Base-by-base conservation (phyloP, 1,284 basidiomycete species). In the Inonotus hispidus region DNA sequence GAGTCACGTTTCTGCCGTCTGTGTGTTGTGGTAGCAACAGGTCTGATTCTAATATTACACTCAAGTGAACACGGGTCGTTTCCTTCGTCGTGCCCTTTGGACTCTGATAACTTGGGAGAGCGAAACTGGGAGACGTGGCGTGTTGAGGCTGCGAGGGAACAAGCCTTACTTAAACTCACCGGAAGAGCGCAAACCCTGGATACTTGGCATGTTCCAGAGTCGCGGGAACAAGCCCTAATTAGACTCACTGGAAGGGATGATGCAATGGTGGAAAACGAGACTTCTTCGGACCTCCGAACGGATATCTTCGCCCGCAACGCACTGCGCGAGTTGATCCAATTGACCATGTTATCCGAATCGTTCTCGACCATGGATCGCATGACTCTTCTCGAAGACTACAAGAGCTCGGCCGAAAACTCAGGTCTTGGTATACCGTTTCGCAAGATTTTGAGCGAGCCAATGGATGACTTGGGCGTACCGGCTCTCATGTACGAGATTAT, bases 401-500 rank as follows among this genome's bases (percentile, higher is more conserved):
- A 39, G 25, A 47, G 29, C 10, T 45, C 47, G 5, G 60, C 60
- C 1, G 41, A 57, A 58, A 25, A 25, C n/a, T 58, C 60, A 16
- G 25, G 38, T 5, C 50, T 62, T 19, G 60, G 60, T 16, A 53
- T 62, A n/a, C 60, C 60, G 8, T 62, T 62, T 29, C 54, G 60
- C 25, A 55, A 62, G 19, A 57, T 62, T 10, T 32, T 62, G 27
- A 62, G 60, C 50, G 60, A 62, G 47, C 55, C 39, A 7, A 62
- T 62, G 56, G 56, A 62, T 10, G 52, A 52, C 13, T 32, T 62
- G 29, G 60, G 56, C 7, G 56, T 62, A 32, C 27, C 60, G 14
- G 38, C 60, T 2, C 56, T 62, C 29, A 52, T 62, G 60, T 62
- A 62, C 41, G 60, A 62, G 29, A 47, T 62, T 21, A 57, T 47